These are phyloP conservation scores for Erodium chrysanthum DNA, from an alignment of 441 rosid genomes.

Conservation along the genomic window DNA sequence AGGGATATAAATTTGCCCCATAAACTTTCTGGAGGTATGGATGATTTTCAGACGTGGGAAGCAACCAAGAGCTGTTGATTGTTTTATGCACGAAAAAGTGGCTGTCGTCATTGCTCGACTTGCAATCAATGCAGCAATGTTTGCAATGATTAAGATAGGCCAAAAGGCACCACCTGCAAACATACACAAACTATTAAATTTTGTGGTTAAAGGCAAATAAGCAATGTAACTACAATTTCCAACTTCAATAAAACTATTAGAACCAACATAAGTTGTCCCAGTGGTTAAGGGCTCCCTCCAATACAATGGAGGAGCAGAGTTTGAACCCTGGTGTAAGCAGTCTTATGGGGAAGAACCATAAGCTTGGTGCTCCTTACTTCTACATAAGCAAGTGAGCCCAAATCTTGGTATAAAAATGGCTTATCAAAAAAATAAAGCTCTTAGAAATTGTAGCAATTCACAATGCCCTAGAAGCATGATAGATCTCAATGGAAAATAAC, in stretches of 20 bases:
- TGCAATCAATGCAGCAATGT: slow-evolving; percentile 84
- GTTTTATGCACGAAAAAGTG: slow-evolving; percentile 93
- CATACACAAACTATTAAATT: slow-evolving; percentile 14
- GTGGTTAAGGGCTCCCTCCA: no score
- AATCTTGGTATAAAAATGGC: no score
- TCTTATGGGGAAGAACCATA: no score
- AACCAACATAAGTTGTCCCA: no score
- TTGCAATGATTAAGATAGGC: slow-evolving; percentile 74
- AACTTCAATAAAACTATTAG: neutral
- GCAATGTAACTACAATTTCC: neutral
- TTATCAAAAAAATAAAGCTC: no score
- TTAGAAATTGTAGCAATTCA: no score
- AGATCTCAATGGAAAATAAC: neutral
- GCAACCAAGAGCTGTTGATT: slow-evolving; percentile 87
- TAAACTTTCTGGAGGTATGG: slow-evolving; percentile 92
- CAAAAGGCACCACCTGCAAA: slow-evolving; percentile 66
- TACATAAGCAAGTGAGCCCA: no score
- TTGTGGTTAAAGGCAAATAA: slow-evolving; percentile 9
- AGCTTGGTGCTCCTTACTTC: no score
- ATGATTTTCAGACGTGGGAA: slow-evolving; percentile 95
- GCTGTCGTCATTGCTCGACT: slow-evolving; percentile 96
- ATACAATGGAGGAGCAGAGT: no score
- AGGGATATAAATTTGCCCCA: slow-evolving; percentile 98
- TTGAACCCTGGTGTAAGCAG: no score
- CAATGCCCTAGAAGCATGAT: no score